Evolutionary conservation across 106 monocot genomes (phyloP).

Genomic region (Posidonia australis): DNA sequence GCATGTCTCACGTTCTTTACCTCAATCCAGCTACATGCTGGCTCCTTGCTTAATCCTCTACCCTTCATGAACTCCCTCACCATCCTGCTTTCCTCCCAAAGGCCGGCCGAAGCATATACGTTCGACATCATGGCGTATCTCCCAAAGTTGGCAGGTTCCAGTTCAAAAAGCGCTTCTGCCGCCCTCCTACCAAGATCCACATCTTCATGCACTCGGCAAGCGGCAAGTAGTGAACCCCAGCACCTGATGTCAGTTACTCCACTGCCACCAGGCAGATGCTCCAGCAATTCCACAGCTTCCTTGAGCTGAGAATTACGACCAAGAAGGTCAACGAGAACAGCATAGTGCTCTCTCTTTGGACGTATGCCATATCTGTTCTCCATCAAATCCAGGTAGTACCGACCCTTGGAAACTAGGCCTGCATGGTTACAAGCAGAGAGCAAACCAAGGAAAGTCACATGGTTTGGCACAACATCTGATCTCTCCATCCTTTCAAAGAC

Average conservation of each 20-base stretch:
- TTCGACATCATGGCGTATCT: slow-evolving; percentile 60
- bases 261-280: slow-evolving; percentile 12
- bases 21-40: slow-evolving; percentile 59
- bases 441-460: slow-evolving; percentile 48
- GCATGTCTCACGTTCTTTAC: slow-evolving; percentile 31
- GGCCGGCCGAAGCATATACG: slow-evolving; percentile 48
- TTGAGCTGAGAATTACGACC: slow-evolving; percentile 26
- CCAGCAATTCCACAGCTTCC: slow-evolving; percentile 46
- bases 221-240: slow-evolving; percentile 64
- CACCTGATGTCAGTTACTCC: slow-evolving; percentile 12
- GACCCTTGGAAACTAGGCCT: slow-evolving; percentile 30
- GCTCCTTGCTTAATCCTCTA: slow-evolving; percentile 51
- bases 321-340: slow-evolving; percentile 46
- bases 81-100: slow-evolving; percentile 45
- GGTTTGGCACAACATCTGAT: slow-evolving; percentile 28
- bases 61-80: slow-evolving; percentile 43
- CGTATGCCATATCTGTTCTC: slow-evolving; percentile 23
- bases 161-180: slow-evolving; percentile 31
- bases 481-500: slow-evolving; percentile 41
- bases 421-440: slow-evolving; percentile 62
- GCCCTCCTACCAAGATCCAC: slow-evolving; percentile 38
- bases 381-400: slow-evolving; percentile 28
- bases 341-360: slow-evolving; percentile 46
- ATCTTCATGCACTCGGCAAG: slow-evolving; percentile 50
- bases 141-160: slow-evolving; percentile 51